phyloP scores from a whole-genome alignment of 225 moss, liverwort and hornwort genomes.

The Physcomitrellopsis africana region DNA sequence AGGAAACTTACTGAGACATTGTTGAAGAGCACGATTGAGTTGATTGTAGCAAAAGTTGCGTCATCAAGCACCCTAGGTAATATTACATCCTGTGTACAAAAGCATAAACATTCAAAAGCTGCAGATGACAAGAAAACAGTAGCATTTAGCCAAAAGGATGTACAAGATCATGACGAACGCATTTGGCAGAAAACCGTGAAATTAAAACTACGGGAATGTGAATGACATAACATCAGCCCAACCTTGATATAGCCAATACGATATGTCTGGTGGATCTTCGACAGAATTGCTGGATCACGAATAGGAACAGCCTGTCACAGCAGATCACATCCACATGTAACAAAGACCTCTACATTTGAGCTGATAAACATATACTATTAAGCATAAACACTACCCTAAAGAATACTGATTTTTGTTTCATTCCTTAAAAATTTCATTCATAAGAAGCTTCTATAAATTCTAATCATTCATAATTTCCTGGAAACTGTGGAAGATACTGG shows the following conservation, averaged over 20 bases:
- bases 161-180: background rate
- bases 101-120: slow-evolving; percentile 22
- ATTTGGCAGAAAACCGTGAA: slow-evolving; percentile 5
- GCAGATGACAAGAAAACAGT: slow-evolving; percentile 12
- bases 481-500: background rate
- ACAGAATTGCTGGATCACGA: slow-evolving; percentile 70
- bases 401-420: too few relatives aligned
- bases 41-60: slow-evolving; percentile 95
- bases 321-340: slow-evolving; percentile 30
- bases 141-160: slow-evolving; percentile 9
- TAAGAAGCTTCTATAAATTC: background rate
- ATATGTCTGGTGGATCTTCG: slow-evolving; percentile 98
- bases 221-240: slow-evolving; percentile 26
- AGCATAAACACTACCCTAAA: background rate
- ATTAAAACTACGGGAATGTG: slow-evolving; percentile 3
- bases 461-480: background rate
- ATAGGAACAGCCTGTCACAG: slow-evolving; percentile 91
- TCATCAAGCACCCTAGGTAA: slow-evolving; percentile 95
- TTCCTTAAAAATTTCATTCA: background rate
- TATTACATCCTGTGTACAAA: slow-evolving; percentile 85
- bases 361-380: slow-evolving; percentile 13
- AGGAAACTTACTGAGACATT: slow-evolving; percentile 79
- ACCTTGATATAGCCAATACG: slow-evolving; percentile 99
- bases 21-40: slow-evolving; percentile 98
- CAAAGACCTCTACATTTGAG: slow-evolving; percentile 24